Conservation (phyloP, 805 yeast genomes). For the Metschnikowia shivogae region DNA sequence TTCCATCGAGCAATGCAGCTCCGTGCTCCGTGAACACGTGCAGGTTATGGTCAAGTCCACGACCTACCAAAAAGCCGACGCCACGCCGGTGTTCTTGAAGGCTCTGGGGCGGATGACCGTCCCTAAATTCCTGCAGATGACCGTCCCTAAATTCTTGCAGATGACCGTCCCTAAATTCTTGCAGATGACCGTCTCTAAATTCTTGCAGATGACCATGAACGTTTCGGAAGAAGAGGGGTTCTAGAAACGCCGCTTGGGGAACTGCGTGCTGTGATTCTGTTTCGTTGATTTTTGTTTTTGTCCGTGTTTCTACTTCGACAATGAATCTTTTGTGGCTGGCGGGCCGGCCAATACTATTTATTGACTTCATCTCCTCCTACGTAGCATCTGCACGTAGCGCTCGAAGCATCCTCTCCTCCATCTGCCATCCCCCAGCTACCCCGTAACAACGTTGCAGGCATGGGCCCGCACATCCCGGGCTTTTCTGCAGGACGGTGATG, state of each 20-base stretch:
- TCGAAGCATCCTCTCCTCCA: too few species aligned
- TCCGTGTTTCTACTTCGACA: too few species aligned
- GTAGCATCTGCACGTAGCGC: too few species aligned
- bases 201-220: neutral
- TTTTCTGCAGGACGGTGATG: neutral
- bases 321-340: neutral
- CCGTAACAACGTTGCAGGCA: neutral
- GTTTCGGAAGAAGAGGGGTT: conserved; percentile 2
- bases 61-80: neutral
- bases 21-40: neutral
- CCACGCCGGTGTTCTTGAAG: neutral
- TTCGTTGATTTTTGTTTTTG: too few species aligned
- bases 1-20: neutral
- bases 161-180: too few species aligned
- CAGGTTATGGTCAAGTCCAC: neutral
- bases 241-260: neutral
- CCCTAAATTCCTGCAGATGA: neutral
- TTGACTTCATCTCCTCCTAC: too few species aligned
- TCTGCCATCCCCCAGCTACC: too few species aligned
- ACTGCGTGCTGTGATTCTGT: too few species aligned
- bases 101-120: neutral
- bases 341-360: neutral
- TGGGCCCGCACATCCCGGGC: neutral
- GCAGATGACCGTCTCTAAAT: too few species aligned
- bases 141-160: neutral